Evolutionary conservation across 768 basidiomycete genomes (phyloP), one percentile per base, ranked within the genome.

Genomic region (Gloeopeniophorella convolvens): DNA sequence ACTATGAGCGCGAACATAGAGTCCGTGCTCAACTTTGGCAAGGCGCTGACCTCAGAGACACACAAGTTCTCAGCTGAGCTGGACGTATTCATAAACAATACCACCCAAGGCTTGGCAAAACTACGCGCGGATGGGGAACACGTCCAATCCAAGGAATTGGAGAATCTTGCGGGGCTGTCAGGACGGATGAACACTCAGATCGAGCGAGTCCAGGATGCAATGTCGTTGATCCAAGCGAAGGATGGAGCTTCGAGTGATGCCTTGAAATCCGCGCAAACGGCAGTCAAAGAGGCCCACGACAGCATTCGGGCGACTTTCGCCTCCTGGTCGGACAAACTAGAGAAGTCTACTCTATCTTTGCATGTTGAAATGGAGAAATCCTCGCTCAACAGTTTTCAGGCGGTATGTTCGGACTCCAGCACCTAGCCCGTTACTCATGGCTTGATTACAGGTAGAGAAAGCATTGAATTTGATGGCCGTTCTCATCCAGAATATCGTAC

Each of bases 1-100:
- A 72, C 80, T 10, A 73, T 91, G 34, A 71, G 68, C 27, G 69
- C 79, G 7, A 95, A 94, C 59, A 69, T 79, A 4, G 76, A 77
- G 55, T 73, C 75, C 1, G 89, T 89, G 13, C 68, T 75, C 3
- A 73, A 72, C 28, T 80, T 87, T 52, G 80, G 82, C 44, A 77
- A 74, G 51, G 69, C 75, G 1, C 73, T 93, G 34, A 67, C 77
- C 20, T 67, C 70, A 0, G 72, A 83, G 27, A 70, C 79, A 32
- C 72, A 74, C 20, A 64, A 65, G 1, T 72, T 93, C 41, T 73
- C 76, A 13, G 66, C 71, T 6, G 79, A 76, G 51, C 70, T 94
- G 13, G 74, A 78, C 10, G 77, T 77, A 36, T 82, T 92, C 58
- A 67, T 78, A 51, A 76, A 77, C 55, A 68, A 73, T 1, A 75